Evolutionary conservation across 805 yeast species (phyloP), one percentile per base, ranked within the genome.

Genomic region (Wickerhamiella azymoides): DNA sequence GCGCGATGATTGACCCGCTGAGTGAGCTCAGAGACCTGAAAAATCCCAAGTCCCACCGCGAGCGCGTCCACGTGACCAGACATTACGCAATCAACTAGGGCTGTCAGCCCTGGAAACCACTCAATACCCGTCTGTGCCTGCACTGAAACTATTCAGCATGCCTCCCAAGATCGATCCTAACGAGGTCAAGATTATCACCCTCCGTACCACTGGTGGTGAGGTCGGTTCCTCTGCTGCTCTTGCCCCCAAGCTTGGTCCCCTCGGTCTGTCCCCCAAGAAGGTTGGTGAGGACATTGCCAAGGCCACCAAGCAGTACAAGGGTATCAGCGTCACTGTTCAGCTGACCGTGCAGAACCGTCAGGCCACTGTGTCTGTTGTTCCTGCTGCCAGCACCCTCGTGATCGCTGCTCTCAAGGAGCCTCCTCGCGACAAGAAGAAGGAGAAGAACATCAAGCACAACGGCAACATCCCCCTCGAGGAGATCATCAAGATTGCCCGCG

Each of bases 181-280:
- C 77, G 98, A 92, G 84, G 95, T 92, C 70, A 88, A 88, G 75
- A 84, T 75, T 84, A 77, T 92, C 75, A 89, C 89, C 84, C 77
- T 92, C 74, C 85, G 98, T 83, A 96, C 98, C 74, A 93, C 86
- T 63, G 98, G 98, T 84, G 98, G 98, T 80, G 98, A 92, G 79
- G 93, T 92, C 66, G 98, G 97, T 77, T 95, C 96, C 66, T 86
- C 97, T 56, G 84, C 98, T 60, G 96, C 98, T 60, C 83, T 92
- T 67, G 98, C 98, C 63, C 98, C 98, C 71, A 92, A 92, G 89
- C 92, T 92, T 69, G 98, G 98, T 84, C 98, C 98, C 63, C 84
- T 92, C 70, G 98, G 98, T 86, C 78, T 92, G 64, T 86, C 96
- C 55, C 96, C 98, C 77, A 92, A 89, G 94, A 89, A 92, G 82